Evolutionary conservation across 208 protist genomes (phyloP), one percentile per base, ranked within the genome.

Genomic region (Tritrichomonas foetus): DNA sequence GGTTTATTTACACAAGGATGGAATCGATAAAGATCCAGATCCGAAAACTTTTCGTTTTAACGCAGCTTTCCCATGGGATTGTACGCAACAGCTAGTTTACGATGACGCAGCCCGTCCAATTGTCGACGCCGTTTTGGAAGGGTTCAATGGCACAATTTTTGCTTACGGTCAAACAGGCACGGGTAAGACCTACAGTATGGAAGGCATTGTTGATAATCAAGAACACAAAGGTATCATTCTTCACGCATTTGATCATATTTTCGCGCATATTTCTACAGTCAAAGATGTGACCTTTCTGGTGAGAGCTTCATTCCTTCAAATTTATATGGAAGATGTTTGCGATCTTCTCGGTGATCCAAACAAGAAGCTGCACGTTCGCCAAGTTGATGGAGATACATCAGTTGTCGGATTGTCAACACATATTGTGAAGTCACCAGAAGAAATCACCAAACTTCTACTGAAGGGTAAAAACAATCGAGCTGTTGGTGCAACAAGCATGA

Each of bases 321-420:
- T 96, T 89, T 96, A 96, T 93, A 96, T 95, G 92, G 95, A 96
- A 66, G 94, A 96, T 84, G 92, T 96, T 41, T 74, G 44, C 66
- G 95, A 96, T 78, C 93, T 96, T 33, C 95, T 96, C n/a, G 89
- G 50, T 53, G 57, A 69, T 39, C 72, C 94, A 11, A 72, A 66
- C 1, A 89, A 89, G 20, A 93, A 93, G 39, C 50, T 69, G 44
- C 44, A 93, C 33, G 36, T 94, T 66, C 84, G 94, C 36, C 61
- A 94, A 33, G 22, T 57, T 36, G 39, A 64, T 41, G 55, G 41
- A 55, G 94, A 80, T 66, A 50, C 44, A 47, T 94, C 36, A 66
- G 92, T 95, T 33, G 80, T 95, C 50, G 94, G 89, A 33, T 66
- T 94, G 20, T 94, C 84, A 9, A 80, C 74, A 25, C 72, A 69